phyloP scores from a whole-genome alignment of 495 filamentous ascomycete genomes.

The Usnea hakonensis region DNA sequence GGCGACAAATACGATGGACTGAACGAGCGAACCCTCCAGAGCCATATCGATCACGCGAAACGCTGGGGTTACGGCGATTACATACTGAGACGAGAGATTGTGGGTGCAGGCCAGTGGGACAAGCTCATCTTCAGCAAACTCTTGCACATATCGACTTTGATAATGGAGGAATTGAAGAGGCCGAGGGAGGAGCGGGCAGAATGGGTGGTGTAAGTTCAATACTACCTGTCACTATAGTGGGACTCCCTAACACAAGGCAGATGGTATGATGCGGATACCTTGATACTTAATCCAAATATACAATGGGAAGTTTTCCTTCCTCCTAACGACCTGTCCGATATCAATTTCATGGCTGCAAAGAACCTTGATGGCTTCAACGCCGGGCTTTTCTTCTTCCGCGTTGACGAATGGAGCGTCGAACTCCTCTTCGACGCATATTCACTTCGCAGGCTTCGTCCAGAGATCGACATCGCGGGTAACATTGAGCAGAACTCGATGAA shows the following conservation, averaged over 20 bases:
- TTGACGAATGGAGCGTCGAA: constrained; percentile 42
- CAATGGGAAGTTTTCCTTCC: constrained; percentile 46
- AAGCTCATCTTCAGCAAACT: background rate
- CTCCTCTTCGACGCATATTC: constrained; percentile 40
- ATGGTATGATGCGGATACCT: constrained; percentile 40
- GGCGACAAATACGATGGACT: constrained; percentile 8
- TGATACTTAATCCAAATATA: constrained; percentile 36
- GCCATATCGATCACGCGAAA: constrained; percentile 32
- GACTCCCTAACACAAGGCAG: constrained; percentile 17
- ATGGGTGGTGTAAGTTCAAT: background rate
- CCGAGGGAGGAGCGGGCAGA: background rate
- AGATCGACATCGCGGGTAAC: constrained; percentile 22
- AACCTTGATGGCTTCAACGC: constrained; percentile 52
- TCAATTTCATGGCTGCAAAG: constrained; percentile 40
- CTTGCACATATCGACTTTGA: background rate
- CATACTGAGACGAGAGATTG: constrained; percentile 27
- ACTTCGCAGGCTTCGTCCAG: constrained; percentile 37
- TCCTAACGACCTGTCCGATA: constrained; percentile 34
- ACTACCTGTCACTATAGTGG: background rate
- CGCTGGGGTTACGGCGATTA: constrained; percentile 35
- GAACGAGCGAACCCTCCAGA: constrained; percentile 35
- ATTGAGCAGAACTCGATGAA: background rate
- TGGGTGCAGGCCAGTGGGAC: constrained; percentile 20
- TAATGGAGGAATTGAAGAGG: background rate
- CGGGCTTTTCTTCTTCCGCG: constrained; percentile 45